Base-by-base conservation (phyloP, 345 rosid genomes). In the Toxicodendron radicans region DNA sequence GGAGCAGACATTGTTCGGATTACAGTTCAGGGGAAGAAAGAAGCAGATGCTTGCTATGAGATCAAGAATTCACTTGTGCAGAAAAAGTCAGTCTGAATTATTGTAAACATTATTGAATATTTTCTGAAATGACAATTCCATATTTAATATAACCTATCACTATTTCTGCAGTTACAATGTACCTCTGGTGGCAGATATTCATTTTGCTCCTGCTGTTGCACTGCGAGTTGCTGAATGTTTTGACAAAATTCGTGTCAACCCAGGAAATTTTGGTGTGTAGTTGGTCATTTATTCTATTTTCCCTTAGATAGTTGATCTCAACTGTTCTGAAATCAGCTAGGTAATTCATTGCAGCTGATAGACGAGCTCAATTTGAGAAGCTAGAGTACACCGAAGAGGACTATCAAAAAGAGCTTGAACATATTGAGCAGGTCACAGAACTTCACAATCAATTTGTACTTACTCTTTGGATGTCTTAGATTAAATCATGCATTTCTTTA, bases 11-110 rank as follows among this genome's bases (percentile, higher is more conserved):
- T 93, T 43, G 99, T 95, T 52, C 90, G 98, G 72, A 93, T 95
- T 75, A 95, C 98, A 72, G 99, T 95, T 78, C 99, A 95, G 89
- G 97, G 99, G 80, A 95, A 88, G 89, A 93, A 82, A 87, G 99
- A 95, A 77, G 98, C 99, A 0, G 98, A 95, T 79, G 97, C 99
- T 3, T 93, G 98, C 75, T 93, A 91, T 80, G 99, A 93, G 76
- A 95, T 95, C 11, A 95, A 95, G 81, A 91, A 92, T 75, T 58
- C 92, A 63, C 95, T 95, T 63, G 90, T 95, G 78, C 98, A 95
- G 89, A 90, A 90, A 73, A 95, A 91, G 99, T 95, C 78, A 66
- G 86, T 64, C 8, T 70, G 14, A 54, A 59, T 70, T 41, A 21
- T 53, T 58, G 7, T 20, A 16, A 16, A 17, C 62, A 58, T 41